Conservation (phyloP, 108 stramenopile species). For the Nitzschia sp. region DNA sequence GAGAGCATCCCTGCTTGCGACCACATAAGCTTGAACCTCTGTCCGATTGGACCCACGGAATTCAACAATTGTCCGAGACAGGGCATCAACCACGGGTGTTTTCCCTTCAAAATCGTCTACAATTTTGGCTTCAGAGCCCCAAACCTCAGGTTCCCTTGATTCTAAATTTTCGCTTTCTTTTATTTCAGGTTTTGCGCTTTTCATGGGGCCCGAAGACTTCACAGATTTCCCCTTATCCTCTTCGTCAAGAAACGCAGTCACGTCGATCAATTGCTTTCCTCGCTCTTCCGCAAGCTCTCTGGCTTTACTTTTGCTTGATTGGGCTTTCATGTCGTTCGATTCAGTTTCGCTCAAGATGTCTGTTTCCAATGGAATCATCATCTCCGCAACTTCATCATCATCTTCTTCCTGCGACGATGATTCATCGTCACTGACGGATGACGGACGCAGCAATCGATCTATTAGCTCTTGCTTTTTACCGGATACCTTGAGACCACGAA, state of each 20-base stretch:
- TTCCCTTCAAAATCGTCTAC: slow-evolving; percentile 83
- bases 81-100: slow-evolving; percentile 64
- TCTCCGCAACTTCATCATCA: neutral
- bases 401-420: neutral
- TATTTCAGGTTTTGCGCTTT: neutral
- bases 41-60: slow-evolving; percentile 71
- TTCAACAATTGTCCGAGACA: slow-evolving; percentile 73
- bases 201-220: slow-evolving; percentile 18
- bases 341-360: neutral
- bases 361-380: neutral
- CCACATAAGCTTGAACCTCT: slow-evolving; percentile 75
- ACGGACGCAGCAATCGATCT: slow-evolving; percentile 48
- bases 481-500: slow-evolving; percentile 66
- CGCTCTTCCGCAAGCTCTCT: slow-evolving; percentile 45
- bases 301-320: slow-evolving; percentile 30
- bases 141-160: slow-evolving; percentile 67
- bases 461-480: slow-evolving; percentile 75
- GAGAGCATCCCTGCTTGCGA: slow-evolving; percentile 73
- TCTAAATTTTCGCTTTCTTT: slow-evolving; percentile 29
- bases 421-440: neutral
- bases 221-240: slow-evolving; percentile 57
- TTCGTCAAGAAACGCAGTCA: slow-evolving; percentile 65
- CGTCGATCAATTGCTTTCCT: slow-evolving; percentile 81
- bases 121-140: slow-evolving; percentile 81
- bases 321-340: neutral